Conservation (phyloP, 140 eudicot genomes). For the Ambrosia hybrid region DNA sequence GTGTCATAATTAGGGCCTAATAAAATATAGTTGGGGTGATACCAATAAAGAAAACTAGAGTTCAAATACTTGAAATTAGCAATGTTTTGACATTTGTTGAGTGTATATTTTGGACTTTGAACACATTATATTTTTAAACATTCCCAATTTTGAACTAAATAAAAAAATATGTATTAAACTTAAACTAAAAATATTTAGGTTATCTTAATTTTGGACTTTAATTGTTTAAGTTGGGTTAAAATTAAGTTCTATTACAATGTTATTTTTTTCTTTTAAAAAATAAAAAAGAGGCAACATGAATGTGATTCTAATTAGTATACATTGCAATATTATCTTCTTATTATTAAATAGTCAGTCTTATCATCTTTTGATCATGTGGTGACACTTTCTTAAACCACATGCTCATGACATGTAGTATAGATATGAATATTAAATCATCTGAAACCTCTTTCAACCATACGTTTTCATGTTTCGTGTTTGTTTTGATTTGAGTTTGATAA, state of each 20-base stretch:
- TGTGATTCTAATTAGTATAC: too few relatives aligned
- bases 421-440: constrained; percentile 24
- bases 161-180: background rate
- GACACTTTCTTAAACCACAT: constrained; percentile 8
- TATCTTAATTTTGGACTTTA: background rate
- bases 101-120: constrained; percentile 29
- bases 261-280: background rate
- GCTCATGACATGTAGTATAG: background rate
- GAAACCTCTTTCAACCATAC: constrained; percentile 28
- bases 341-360: constrained; percentile 8
- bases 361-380: background rate
- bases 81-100: constrained; percentile 17
- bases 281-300: background rate
- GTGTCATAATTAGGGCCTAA: too few relatives aligned
- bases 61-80: constrained; percentile 2
- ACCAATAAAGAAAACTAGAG: constrained; percentile 3
- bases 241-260: too few relatives aligned
- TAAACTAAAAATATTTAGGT: background rate
- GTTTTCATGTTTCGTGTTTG: constrained; percentile 25
- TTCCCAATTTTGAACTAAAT: background rate
- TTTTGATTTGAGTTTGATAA: constrained; percentile 26
- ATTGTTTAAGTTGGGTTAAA: background rate
- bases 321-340: too few relatives aligned
- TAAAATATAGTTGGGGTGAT: constrained; percentile 1
- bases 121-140: background rate